Evolutionary conservation across 441 rosid species (phyloP).

Genomic region (Sinapis alba): DNA sequence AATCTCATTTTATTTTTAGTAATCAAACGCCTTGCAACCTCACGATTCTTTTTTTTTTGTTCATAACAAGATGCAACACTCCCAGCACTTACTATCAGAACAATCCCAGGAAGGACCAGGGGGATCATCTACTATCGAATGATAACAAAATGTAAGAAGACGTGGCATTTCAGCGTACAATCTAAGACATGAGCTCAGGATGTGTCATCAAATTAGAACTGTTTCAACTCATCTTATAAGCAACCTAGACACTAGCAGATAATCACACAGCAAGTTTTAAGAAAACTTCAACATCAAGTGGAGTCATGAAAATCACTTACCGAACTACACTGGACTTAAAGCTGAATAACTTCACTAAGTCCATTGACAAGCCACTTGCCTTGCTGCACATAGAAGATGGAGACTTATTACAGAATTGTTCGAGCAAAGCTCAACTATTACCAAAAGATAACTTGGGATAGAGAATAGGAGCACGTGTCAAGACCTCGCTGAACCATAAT

Average conservation of each 20-base stretch:
- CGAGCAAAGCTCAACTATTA: conserved; percentile 6
- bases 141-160: neutral
- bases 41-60: neutral
- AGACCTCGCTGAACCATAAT: conserved; percentile 67
- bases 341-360: conserved; percentile 83
- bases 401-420: neutral
- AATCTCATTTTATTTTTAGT: neutral
- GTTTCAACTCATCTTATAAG: neutral
- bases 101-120: neutral
- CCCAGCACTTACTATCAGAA: neutral
- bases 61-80: conserved; percentile 18
- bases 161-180: neutral
- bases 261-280: neutral
- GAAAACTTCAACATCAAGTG: neutral
- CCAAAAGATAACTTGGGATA: neutral
- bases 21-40: conserved; percentile 3
- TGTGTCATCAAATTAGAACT: neutral
- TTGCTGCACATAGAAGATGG: conserved; percentile 48
- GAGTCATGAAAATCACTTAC: conserved; percentile 44
- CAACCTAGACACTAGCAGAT: neutral
- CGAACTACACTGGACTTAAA: conserved; percentile 77
- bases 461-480: conserved; percentile 6
- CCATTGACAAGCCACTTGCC: conserved; percentile 70
- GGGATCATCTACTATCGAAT: conserved; percentile 11
- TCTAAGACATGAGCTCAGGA: neutral